A percentile compares a stretch with the other conserved stretches of the same genome.
Conservation (phyloP, 768 basidiomycete species). For the Tulasnella sp. region DNA sequence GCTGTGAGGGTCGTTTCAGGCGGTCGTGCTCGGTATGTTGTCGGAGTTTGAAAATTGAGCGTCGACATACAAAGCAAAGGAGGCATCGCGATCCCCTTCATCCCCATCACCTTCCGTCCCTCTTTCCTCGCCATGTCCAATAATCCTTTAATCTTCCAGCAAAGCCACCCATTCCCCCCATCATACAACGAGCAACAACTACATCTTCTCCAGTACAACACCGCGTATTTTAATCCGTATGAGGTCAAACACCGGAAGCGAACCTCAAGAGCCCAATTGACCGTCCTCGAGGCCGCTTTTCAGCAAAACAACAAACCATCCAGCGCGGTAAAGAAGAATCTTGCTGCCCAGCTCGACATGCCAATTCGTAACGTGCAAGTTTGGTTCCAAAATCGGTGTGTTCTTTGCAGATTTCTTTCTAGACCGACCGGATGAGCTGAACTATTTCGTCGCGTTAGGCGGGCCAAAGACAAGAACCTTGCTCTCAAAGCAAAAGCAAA, state of each 20-base stretch:
- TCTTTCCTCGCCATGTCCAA: slow-evolving; percentile 1
- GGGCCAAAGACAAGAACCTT: slow-evolving; percentile 71
- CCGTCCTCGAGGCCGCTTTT: slow-evolving; percentile 79
- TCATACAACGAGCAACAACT: not conserved
- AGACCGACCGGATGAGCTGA: slow-evolving; percentile 11
- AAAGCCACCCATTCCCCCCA: not conserved
- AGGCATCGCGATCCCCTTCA: not conserved
- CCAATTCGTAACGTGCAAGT: slow-evolving; percentile 92
- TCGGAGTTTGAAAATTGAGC: too few relatives aligned
- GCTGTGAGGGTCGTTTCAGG: too few relatives aligned
- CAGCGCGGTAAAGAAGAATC: slow-evolving; percentile 51
- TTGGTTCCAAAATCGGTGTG: slow-evolving; percentile 75
- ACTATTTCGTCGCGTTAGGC: slow-evolving; percentile 33
- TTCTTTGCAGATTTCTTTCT: slow-evolving; percentile 13
- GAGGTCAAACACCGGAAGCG: slow-evolving; percentile 91
- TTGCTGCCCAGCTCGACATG: slow-evolving; percentile 80
- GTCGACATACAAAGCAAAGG: too few relatives aligned
- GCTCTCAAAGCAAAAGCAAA: slow-evolving; percentile 34
- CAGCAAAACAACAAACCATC: slow-evolving; percentile 86
- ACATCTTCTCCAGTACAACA: slow-evolving; percentile 4
- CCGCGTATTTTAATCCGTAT: slow-evolving; percentile 55
- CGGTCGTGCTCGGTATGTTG: too few relatives aligned
- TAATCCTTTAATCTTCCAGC: slow-evolving; percentile 1
- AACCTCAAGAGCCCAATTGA: slow-evolving; percentile 78
- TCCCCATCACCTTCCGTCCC: not conserved